Conservation (phyloP, 176 grass and related monocot species). For the Aegilops sharonensis region DNA sequence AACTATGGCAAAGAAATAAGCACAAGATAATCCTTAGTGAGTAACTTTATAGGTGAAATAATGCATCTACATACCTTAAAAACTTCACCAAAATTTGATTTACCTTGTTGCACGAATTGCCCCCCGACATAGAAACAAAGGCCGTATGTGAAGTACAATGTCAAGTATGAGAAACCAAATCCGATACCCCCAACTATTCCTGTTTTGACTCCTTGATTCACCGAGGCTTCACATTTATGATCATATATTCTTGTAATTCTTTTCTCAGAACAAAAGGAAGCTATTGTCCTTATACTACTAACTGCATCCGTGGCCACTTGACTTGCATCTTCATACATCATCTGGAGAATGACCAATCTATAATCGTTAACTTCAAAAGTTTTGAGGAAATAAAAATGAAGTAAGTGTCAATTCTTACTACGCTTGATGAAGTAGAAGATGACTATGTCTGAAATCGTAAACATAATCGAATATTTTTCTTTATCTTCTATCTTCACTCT, state of each 20-base stretch:
- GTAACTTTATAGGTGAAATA: not conserved
- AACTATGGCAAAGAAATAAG: not conserved
- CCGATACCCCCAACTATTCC: slow-evolving; percentile 62
- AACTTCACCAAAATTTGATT: slow-evolving; percentile 48
- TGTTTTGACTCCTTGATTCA: slow-evolving; percentile 52
- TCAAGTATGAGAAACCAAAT: slow-evolving; percentile 66
- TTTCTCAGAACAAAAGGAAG: slow-evolving; percentile 61
- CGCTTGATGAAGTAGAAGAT: not conserved
- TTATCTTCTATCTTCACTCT: not conserved
- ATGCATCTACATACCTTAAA: slow-evolving; percentile 51
- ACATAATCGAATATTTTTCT: not conserved
- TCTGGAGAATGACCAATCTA: slow-evolving; percentile 24
- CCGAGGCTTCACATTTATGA: slow-evolving; percentile 56
- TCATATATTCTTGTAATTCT: slow-evolving; percentile 51
- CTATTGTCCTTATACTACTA: slow-evolving; percentile 64
- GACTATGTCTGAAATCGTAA: not conserved
- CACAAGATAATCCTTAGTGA: not conserved
- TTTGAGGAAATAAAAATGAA: not conserved
- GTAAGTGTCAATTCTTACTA: not conserved
- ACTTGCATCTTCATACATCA: slow-evolving; percentile 75
- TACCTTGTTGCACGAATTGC: slow-evolving; percentile 42
- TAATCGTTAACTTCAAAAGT: not conserved
- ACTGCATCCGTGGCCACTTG: slow-evolving; percentile 75
- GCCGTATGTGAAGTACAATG: slow-evolving; percentile 52
- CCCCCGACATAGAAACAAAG: slow-evolving; percentile 75